Evolutionary conservation across 2,329 filamentous ascomycete genomes (phyloP).

Genomic region (Epichloe gansuensis): DNA sequence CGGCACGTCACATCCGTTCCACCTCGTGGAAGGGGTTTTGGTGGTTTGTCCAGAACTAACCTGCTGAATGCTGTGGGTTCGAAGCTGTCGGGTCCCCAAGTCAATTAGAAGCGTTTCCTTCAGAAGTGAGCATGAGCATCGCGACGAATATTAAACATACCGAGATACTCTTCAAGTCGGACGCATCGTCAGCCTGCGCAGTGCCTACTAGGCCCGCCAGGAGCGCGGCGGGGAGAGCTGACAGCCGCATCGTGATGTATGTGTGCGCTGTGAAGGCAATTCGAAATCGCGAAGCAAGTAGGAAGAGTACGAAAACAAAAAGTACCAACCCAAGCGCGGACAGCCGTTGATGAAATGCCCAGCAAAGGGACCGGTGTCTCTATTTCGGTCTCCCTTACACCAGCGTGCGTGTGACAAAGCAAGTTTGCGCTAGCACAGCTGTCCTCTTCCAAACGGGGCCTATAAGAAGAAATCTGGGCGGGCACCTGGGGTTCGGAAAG

Average conservation of each 20-base stretch:
- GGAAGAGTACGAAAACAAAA: not conserved
- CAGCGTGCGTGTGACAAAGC: not conserved
- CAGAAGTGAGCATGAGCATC: not conserved
- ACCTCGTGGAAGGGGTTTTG: not conserved
- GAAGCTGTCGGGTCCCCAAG: constrained; percentile 43
- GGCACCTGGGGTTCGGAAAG: constrained; percentile 3
- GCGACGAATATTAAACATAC: constrained; percentile 19
- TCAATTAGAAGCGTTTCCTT: not conserved
- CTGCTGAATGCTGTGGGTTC: constrained; percentile 73
- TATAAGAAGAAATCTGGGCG: constrained; percentile 9
- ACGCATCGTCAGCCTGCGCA: constrained; percentile 34
- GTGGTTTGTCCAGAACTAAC: constrained; percentile 36
- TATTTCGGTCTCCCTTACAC: not conserved
- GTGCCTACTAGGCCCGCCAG: constrained; percentile 39
- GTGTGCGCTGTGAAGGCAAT: not conserved
- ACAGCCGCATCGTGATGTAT: constrained; percentile 32
- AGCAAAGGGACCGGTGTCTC: constrained; percentile 7
- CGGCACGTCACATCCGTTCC: not conserved
- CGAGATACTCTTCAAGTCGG: constrained; percentile 40
- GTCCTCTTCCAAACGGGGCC: constrained; percentile 12
- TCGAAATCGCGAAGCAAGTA: not conserved
- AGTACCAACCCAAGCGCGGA: not conserved
- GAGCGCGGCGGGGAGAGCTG: constrained; percentile 34
- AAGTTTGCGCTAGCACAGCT: constrained; percentile 10
- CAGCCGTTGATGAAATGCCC: constrained; percentile 4